Percentiles rank a stretch among this genome's conserved stretches.
phyloP scores from a whole-genome alignment of 805 yeast species.

The Saccharomycopsis selenospora region DNA sequence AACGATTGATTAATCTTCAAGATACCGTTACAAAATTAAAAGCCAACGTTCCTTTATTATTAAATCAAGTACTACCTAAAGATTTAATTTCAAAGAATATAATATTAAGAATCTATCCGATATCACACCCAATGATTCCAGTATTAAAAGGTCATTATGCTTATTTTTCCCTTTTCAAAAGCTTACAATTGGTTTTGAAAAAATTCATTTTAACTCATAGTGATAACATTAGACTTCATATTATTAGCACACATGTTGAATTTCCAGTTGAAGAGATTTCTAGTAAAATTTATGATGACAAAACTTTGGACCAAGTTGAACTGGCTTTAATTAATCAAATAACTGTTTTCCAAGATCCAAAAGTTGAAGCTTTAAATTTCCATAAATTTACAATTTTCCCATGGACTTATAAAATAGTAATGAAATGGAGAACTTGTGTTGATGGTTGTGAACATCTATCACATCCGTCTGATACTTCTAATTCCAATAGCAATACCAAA shows the following conservation, averaged over 20 bases:
- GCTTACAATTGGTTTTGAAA: slow-evolving; percentile 47
- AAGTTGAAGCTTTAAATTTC: slow-evolving; percentile 1
- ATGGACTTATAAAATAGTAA: slow-evolving; percentile 40
- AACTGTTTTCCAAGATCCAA: slow-evolving; percentile 14
- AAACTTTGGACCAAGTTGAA: slow-evolving; percentile 1
- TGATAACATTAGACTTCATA: slow-evolving; percentile 40
- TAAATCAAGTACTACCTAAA: slow-evolving; percentile 39
- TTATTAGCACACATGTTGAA: slow-evolving; percentile 32
- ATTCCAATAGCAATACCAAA: background rate
- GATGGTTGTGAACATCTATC: slow-evolving; percentile 41
- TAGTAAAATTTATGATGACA: background rate
- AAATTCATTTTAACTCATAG: slow-evolving; percentile 49
- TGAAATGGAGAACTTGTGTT: slow-evolving; percentile 53
- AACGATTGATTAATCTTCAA: slow-evolving; percentile 41
- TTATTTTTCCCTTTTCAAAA: slow-evolving; percentile 49
- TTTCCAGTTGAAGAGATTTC: slow-evolving; percentile 11
- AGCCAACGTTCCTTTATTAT: slow-evolving; percentile 42
- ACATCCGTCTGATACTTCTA: background rate
- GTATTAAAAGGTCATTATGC: slow-evolving; percentile 46
- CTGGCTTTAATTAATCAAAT: slow-evolving; percentile 7
- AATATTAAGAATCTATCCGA: slow-evolving; percentile 49
- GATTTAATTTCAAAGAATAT: slow-evolving; percentile 39
- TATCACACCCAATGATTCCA: slow-evolving; percentile 48
- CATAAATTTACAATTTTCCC: slow-evolving; percentile 15
- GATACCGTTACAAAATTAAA: slow-evolving; percentile 42